Base-by-base conservation (phyloP, 2,329 filamentous ascomycete genomes). In the Penicillium sclerotigenum region DNA sequence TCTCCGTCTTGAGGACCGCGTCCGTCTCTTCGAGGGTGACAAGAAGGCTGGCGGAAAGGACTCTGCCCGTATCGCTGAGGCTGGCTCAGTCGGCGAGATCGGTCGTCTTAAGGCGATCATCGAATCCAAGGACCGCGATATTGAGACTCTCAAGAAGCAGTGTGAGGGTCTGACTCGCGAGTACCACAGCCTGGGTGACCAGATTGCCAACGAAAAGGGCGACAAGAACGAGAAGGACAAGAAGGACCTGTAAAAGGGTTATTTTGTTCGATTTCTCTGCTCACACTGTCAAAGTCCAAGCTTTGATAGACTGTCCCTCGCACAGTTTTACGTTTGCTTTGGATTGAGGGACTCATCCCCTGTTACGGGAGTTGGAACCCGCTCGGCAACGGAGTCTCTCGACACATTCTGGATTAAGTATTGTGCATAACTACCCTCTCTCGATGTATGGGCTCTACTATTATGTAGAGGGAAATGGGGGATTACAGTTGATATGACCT, bases 61-160 rank as follows among this genome's bases (percentile, higher is more conserved):
- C 70, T 82, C 83, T 59, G 83, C 85, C 66, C 89, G 90, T 78
- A 80, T 94, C 52, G 85, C 85, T 54, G 79, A 86, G 59, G 88
- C 88, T 57, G 90, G 89, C 59, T 81, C 85, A 54, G 85, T 87
- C 52, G 90, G 90, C 58, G 85, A 88, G 69, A 81, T 88, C 57
- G 90, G 87, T 59, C 88, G 95, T 79, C 84, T 97, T 57, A 81
- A 84, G 78, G 81, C 87, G 74, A 76, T 88, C 71, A 75, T 90
- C 52, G 83, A 78, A 59, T 81, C 84, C 74, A 92, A 91, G 80
- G 89, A 97, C 64, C 83, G 83, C 64, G 91, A 97, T 69, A 84
- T 97, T 65, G 85, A 88, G 77, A 90, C 85, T 55, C 80, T 97
- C 67, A 96, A 95, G 87, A 96, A 95, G 83, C 94, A 99, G 83